Percentiles rank a stretch among this genome's conserved stretches.
Conservation (phyloP, 805 yeast genomes). For the Jamesozyma piceae region DNA sequence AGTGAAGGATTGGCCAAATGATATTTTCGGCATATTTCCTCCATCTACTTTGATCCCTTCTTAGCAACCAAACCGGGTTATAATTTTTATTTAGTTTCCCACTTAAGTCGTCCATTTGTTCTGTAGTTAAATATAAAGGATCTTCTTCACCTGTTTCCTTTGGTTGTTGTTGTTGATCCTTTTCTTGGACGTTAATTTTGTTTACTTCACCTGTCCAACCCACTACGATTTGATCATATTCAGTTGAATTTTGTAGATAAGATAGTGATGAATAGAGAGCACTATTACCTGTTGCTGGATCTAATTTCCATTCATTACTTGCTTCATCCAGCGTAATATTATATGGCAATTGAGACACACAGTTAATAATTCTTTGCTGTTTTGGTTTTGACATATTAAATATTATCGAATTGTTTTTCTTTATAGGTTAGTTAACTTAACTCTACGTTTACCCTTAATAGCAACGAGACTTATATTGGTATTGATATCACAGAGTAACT, state of each 20-base stretch:
- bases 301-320: conserved; percentile 43
- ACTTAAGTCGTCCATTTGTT: conserved; percentile 39
- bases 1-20: conserved; percentile 92
- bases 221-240: conserved; percentile 81
- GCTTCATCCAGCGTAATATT: conserved; percentile 26
- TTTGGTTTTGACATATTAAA: conserved; percentile 1
- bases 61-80: conserved; percentile 77
- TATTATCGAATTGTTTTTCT: too few species aligned
- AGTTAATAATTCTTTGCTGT: conserved; percentile 28
- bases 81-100: conserved; percentile 32
- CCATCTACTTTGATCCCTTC: conserved; percentile 77
- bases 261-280: conserved; percentile 72
- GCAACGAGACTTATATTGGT: too few species aligned
- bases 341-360: conserved; percentile 31
- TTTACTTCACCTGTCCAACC: conserved; percentile 93
- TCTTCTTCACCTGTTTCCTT: conserved; percentile 33
- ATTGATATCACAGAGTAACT: too few species aligned
- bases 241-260: conserved; percentile 48
- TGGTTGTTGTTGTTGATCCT: not conserved
- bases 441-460: too few species aligned
- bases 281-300: conserved; percentile 68
- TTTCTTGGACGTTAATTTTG: not conserved
- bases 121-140: conserved; percentile 49
- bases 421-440: too few species aligned
- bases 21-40: conserved; percentile 81